Evolutionary conservation across 176 grass and related monocot species (phyloP).

Genomic region (Areca catechu): DNA sequence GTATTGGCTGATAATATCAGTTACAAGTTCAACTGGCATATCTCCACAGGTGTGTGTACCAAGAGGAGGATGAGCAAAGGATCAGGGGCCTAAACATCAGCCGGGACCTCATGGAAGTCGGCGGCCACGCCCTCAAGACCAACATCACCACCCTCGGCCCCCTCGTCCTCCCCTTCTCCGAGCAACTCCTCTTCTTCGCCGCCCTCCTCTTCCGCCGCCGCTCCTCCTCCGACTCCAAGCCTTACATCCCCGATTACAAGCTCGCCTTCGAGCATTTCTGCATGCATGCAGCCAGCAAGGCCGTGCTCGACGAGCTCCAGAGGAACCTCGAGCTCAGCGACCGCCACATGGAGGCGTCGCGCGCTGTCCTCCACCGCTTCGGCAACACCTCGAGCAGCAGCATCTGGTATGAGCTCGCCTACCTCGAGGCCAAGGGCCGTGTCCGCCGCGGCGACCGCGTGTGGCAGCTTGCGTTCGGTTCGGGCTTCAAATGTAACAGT

Average conservation of each 20-base stretch:
- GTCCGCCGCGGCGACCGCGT: conserved; percentile 86
- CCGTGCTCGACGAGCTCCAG: conserved; percentile 92
- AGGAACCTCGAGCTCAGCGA: conserved; percentile 65
- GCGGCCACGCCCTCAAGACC: conserved; percentile 88
- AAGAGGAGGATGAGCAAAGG: conserved; percentile 96
- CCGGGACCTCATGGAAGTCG: conserved; percentile 91
- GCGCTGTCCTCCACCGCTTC: conserved; percentile 84
- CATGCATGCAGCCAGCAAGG: conserved; percentile 87
- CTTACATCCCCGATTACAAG: conserved; percentile 97
- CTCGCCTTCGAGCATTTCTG: conserved; percentile 95
- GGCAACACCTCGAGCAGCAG: conserved; percentile 94
- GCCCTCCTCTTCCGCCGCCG: conserved; percentile 83
- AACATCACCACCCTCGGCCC: conserved; percentile 97
- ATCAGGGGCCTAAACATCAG: conserved; percentile 86
- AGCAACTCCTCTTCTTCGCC: conserved; percentile 94
- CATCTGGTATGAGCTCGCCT: conserved; percentile 97
- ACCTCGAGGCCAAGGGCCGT: conserved; percentile 85
- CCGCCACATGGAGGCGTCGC: conserved; percentile 75
- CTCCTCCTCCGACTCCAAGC: conserved; percentile 46
- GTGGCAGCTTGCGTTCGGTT: conserved; percentile 97
- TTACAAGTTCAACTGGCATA: too few relatives aligned
- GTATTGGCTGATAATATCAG: too few relatives aligned
- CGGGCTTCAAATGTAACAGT: conserved; percentile 99
- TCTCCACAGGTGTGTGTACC: conserved; percentile 55
- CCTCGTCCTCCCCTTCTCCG: conserved; percentile 85